Evolutionary conservation across 129 eudicot genomes (phyloP).

Genomic region (Artemisia argyi): DNA sequence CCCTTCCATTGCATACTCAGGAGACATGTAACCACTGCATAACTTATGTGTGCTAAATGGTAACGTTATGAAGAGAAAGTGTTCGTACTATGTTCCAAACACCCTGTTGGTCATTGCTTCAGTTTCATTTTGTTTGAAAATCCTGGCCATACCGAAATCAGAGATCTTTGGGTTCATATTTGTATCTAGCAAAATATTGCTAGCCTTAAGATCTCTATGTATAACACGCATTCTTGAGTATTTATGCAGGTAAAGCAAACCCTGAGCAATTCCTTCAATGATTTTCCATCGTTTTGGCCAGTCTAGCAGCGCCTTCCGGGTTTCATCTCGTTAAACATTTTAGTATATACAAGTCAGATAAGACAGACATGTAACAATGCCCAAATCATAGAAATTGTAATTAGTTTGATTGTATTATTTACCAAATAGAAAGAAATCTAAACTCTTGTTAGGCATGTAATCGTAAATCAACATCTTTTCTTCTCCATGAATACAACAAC

Average conservation of each 20-base stretch:
- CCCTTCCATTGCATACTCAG: slow-evolving; percentile 35
- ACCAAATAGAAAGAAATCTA: slow-evolving; percentile 33
- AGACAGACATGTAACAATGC: not conserved
- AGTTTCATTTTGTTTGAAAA: slow-evolving; percentile 36
- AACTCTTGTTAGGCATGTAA: slow-evolving; percentile 45
- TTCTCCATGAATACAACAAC: slow-evolving; percentile 31
- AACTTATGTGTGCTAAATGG: slow-evolving; percentile 1
- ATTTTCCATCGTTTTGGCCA: not conserved
- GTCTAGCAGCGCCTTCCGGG: not conserved
- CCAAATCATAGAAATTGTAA: no score
- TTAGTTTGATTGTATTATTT: not conserved
- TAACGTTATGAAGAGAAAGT: not conserved
- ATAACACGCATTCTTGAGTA: slow-evolving; percentile 62
- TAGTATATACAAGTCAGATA: not conserved
- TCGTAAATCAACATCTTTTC: slow-evolving; percentile 40
- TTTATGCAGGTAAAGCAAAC: slow-evolving; percentile 56
- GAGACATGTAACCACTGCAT: slow-evolving; percentile 29
- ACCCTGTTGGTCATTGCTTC: slow-evolving; percentile 38
- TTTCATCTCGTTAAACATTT: not conserved
- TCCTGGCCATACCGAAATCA: slow-evolving; percentile 49
- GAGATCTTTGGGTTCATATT: slow-evolving; percentile 40
- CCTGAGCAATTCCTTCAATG: slow-evolving; percentile 50
- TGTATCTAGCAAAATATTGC: slow-evolving; percentile 34
- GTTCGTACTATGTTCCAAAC: slow-evolving; percentile 37
- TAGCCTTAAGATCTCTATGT: slow-evolving; percentile 62